A percentile compares a stretch with the other conserved stretches of the same genome.
Evolutionary conservation across 2,329 filamentous ascomycete genomes (phyloP).

Genomic region (Fusarium paranaense): DNA sequence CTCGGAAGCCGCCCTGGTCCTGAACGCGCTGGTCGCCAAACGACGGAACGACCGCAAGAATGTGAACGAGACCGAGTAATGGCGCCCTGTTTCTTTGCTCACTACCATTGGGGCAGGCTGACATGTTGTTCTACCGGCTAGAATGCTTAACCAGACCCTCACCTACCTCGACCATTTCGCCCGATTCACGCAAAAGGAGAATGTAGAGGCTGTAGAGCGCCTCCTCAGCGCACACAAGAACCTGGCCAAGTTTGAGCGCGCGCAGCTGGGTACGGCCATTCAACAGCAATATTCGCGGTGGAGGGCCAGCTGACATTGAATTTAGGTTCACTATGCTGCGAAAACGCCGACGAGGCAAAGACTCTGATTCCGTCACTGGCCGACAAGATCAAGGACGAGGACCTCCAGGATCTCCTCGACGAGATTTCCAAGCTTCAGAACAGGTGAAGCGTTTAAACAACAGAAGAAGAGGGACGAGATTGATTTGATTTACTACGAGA

Average conservation of each 20-base stretch:
- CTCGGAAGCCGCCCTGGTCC: constrained; percentile 90
- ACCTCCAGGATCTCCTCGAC: constrained; percentile 87
- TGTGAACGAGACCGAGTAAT: constrained; percentile 84
- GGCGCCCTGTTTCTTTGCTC: neutral
- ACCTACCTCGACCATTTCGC: constrained; percentile 96
- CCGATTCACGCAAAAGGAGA: constrained; percentile 94
- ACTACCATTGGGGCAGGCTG: neutral
- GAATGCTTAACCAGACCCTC: constrained; percentile 86
- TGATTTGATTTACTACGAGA: neutral
- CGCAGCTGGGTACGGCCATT: constrained; percentile 78
- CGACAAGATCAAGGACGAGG: constrained; percentile 91
- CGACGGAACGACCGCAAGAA: constrained; percentile 83
- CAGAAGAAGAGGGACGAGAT: neutral
- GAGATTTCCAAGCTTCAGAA: constrained; percentile 85
- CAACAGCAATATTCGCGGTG: neutral
- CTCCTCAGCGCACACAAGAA: constrained; percentile 83
- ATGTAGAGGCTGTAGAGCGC: constrained; percentile 92
- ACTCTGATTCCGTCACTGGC: constrained; percentile 90
- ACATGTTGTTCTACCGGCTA: constrained; percentile 45
- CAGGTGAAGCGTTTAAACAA: constrained; percentile 40
- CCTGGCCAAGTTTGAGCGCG: constrained; percentile 92
- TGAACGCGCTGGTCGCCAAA: constrained; percentile 88
- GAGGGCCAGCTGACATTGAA: constrained; percentile 5
- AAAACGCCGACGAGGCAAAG: constrained; percentile 94
- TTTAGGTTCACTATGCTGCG: constrained; percentile 89